Evolutionary conservation across 352 stramenopile genomes (phyloP).

Genomic region (Thraustochytrium striatum): DNA sequence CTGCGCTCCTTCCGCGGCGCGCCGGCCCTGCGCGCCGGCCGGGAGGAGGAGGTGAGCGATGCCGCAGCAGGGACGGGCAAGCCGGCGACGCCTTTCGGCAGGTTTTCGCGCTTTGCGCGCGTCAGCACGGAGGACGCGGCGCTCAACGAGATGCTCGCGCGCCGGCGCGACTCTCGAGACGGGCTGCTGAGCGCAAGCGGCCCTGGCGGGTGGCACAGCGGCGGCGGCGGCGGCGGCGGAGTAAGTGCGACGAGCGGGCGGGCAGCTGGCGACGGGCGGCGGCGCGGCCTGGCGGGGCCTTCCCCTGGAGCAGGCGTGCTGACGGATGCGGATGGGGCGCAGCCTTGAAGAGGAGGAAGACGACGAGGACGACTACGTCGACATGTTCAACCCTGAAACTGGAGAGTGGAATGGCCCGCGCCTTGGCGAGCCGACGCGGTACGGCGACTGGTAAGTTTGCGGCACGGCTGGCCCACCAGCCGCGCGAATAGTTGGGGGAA

Average conservation of each 20-base stretch:
- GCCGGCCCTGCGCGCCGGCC: too few relatives aligned
- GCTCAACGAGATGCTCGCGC: background rate
- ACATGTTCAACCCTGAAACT: conserved; percentile 49
- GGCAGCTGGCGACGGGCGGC: background rate
- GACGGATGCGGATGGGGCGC: background rate
- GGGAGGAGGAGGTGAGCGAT: too few relatives aligned
- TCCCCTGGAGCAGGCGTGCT: background rate
- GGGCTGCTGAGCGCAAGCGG: too few relatives aligned
- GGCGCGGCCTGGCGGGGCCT: background rate
- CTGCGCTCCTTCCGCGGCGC: too few relatives aligned
- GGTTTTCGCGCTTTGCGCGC: conserved; percentile 33
- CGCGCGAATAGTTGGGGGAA: too few relatives aligned
- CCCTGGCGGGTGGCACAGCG: too few relatives aligned
- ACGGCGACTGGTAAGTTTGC: conserved; percentile 47
- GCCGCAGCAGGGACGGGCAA: too few relatives aligned
- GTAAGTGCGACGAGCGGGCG: background rate
- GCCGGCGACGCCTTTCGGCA: too few relatives aligned
- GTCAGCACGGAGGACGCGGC: background rate
- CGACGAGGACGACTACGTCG: conserved; percentile 46
- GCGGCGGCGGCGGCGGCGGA: background rate
- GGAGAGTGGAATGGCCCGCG: conserved; percentile 48
- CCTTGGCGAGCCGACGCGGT: conserved; percentile 28
- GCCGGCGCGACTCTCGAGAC: too few relatives aligned
- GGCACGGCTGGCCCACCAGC: too few relatives aligned
- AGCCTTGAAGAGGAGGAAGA: conserved; percentile 6